Evolutionary conservation across 257 asterid species (phyloP), one percentile per base, ranked within the genome.

Genomic region (Echites panduratus): DNA sequence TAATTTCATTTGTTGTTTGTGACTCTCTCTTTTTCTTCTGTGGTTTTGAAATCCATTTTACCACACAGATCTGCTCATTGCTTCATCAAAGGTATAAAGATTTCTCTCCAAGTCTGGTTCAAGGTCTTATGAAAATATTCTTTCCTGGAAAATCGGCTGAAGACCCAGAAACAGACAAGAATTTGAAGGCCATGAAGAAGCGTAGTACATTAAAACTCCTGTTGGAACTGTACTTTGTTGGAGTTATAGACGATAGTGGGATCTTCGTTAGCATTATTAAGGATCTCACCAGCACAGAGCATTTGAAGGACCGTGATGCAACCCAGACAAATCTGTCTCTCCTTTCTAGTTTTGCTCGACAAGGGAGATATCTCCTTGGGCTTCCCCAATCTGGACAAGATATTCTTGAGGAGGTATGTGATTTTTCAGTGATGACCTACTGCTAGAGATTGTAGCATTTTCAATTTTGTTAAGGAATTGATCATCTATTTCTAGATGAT

Each of bases 1-100:
- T n/a, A 2, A 62, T 62, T 62, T 62, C 9, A n/a, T 47, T 26
- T 66, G 13, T 48, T 56, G 24, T n/a, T 53, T 26, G 6, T 20
- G 12, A 20, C 43, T 64, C 29, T 22, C 32, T 22, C 11, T 32
- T 29, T 20, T 40, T 20, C 19, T 69, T 43, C 20, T 61, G 66
- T 66, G 56, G 35, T 47, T 59, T 57, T 58, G 26, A 44, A 53
- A 61, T 40, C 26, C 65, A 65, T 43, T 78, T 63, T 61, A 79
- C 76, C 79, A 52, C 78, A 71, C 87, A 95, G 99, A 87, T 95
- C 82, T 92, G 99, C 84, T 95, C 98, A 79, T 83, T 95, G 88
- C 96, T 95, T 78, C 99, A 95, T 87, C 99, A 90, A 76, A 88
- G 99, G 80, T 95, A 95, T 86, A 89, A 81, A 68, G 99, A 95